Evolutionary conservation across 345 rosid genomes (phyloP), one percentile per base, ranked within the genome.

Genomic region (Conringia planisiliqua): DNA sequence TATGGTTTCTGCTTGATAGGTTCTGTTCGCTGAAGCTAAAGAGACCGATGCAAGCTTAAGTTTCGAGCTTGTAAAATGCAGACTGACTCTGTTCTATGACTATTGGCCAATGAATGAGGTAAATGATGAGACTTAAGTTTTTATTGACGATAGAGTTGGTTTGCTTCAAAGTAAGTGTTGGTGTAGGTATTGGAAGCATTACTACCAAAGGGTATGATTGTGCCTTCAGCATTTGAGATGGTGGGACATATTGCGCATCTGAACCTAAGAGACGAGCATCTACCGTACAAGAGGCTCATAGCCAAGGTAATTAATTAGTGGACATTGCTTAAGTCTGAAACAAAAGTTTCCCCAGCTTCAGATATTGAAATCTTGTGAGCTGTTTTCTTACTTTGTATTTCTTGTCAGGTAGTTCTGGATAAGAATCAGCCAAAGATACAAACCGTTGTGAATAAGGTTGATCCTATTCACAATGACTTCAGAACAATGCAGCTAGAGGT

Each of bases 91-190:
- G 83, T 88, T 85, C 72, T 94, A 94, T 85, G 90, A 84, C 54
- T 91, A 91, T 72, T 94, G 96, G 97, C 89, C 79, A 71, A 90
- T 87, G 97, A 85, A 86, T 80, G 96, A 94, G 96, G 98, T 93
- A 85, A 66, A 65, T 40, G 8, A 65, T 48, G 48, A 52, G n/a
- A 67, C 57, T 61, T 64, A 58, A 56, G 46, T 48, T 64, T 55
- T 13, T 1, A 12, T 43, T 0, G 22, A 61, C 40, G 38, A 51
- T 39, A 1, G 12, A 8, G 86, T 83, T 82, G 66, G 76, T 83
- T 87, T 72, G 83, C 81, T 40, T 61, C 82, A 65, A 86, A 87
- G 86, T 88, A 82, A 78, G 63, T 67, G 55, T 72, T 50, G 4
- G 61, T 78, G 78, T 87, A 94, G 97, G 69, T 94, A 59, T 87